A percentile compares a stretch with the other conserved stretches of the same genome.
phyloP scores from a whole-genome alignment of 2,329 filamentous ascomycete genomes.

The Aureobasidium sp. region DNA sequence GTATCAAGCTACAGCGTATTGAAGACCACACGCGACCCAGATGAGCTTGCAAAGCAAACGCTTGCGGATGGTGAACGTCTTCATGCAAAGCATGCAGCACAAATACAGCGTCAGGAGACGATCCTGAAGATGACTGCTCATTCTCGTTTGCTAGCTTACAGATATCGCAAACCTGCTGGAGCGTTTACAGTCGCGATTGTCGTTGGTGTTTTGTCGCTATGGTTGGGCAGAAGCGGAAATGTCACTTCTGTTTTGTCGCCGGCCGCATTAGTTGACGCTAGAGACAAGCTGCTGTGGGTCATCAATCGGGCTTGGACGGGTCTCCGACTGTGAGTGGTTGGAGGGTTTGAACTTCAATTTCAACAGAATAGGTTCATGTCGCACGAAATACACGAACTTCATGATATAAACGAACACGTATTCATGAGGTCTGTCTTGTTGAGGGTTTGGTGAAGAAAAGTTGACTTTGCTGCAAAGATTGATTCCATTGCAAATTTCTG shows the following conservation, averaged over 20 bases:
- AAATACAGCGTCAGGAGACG: conserved; percentile 62
- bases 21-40: conserved; percentile 64
- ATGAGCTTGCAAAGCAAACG: conserved; percentile 47
- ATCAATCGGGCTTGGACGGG: not conserved
- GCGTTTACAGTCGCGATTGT: conserved; percentile 50
- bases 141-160: conserved; percentile 44
- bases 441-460: too few relatives aligned
- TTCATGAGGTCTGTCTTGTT: not conserved
- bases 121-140: conserved; percentile 42
- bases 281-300: not conserved
- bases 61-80: conserved; percentile 59
- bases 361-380: not conserved
- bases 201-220: conserved; percentile 62
- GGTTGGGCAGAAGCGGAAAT: conserved; percentile 41
- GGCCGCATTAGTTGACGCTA: not conserved
- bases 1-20: conserved; percentile 74
- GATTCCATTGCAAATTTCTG: too few relatives aligned
- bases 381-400: not conserved
- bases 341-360: not conserved
- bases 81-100: conserved; percentile 64
- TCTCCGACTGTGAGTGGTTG: conserved; percentile 1
- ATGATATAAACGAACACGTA: not conserved
- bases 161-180: conserved; percentile 58
- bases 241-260: not conserved
- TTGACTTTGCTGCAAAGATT: too few relatives aligned